Conservation (phyloP, 2,329 filamentous ascomycete species). For the Huntiella bhutanensis region DNA sequence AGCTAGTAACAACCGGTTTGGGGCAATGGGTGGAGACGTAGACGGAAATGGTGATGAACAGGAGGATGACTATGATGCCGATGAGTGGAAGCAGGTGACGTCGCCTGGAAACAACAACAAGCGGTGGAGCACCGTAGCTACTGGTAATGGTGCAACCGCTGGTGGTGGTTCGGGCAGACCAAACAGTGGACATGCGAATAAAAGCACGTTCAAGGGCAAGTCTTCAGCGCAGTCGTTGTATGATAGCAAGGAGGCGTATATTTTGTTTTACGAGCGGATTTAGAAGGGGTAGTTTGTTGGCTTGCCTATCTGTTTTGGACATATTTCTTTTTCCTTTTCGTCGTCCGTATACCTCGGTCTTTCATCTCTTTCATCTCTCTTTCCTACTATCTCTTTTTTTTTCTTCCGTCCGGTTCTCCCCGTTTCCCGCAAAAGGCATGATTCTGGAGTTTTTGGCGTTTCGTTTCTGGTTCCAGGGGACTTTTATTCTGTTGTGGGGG, state of each 20-base stretch:
- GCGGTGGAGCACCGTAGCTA: constrained; percentile 47
- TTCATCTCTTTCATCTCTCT: neutral
- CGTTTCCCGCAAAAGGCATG: neutral
- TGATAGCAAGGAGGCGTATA: constrained; percentile 93
- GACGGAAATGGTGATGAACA: constrained; percentile 25
- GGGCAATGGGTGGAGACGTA: constrained; percentile 24
- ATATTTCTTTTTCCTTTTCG: neutral
- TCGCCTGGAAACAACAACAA: constrained; percentile 45
- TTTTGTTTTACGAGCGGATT: constrained; percentile 82
- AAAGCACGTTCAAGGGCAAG: constrained; percentile 33
- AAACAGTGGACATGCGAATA: constrained; percentile 18
- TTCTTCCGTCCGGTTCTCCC: neutral
- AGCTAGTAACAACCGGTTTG: constrained; percentile 48
- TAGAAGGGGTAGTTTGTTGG: constrained; percentile 15
- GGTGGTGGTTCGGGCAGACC: neutral
- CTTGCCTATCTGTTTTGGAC: neutral
- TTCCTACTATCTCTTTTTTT: neutral
- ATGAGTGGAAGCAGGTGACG: constrained; percentile 70
- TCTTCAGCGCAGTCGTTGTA: constrained; percentile 47
- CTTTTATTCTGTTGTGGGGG: no score
- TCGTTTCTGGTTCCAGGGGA: no score
- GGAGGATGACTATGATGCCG: constrained; percentile 30
- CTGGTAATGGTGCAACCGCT: constrained; percentile 25
- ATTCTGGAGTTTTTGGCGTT: neutral
- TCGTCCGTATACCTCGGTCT: no score